Conservation (phyloP, 2,329 filamentous ascomycete genomes). For the Alternaria burnsii region DNA sequence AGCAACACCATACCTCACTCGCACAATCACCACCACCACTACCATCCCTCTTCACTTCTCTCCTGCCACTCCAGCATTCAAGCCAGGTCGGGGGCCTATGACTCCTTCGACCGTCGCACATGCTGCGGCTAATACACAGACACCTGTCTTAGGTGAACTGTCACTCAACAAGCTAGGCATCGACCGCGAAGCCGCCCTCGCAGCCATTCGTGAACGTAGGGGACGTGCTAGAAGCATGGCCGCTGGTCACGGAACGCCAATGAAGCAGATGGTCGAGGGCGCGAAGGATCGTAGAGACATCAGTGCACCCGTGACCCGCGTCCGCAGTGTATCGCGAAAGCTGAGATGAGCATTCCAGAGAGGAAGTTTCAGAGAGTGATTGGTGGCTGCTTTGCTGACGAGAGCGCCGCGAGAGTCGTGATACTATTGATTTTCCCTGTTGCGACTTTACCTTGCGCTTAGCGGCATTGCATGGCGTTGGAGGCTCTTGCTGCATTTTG, state of each 20-base stretch:
- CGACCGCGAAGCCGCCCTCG: conserved; percentile 75
- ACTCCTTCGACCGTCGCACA: conserved; percentile 50
- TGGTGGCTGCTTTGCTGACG: conserved; percentile 12
- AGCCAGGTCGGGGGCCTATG: conserved; percentile 35
- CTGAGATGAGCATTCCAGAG: conserved; percentile 19
- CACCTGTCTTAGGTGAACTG: conserved; percentile 45
- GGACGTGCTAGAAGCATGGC: conserved; percentile 75
- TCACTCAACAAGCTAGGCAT: conserved; percentile 49
- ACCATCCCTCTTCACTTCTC: conserved; percentile 59
- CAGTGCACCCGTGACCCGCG: conserved; percentile 53
- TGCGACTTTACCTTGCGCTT: conserved; percentile 27
- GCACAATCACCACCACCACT: conserved; percentile 58
- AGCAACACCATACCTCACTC: conserved; percentile 47
- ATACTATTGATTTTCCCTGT: conserved; percentile 17
- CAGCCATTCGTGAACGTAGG: conserved; percentile 76
- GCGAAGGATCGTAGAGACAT: conserved; percentile 57
- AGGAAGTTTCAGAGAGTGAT: background rate
- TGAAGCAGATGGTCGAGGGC: conserved; percentile 66
- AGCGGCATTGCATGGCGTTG: conserved; percentile 49
- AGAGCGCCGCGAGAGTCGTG: conserved; percentile 17
- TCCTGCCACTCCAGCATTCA: conserved; percentile 47
- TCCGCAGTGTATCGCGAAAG: conserved; percentile 38
- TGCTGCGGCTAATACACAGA: conserved; percentile 38
- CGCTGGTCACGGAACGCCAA: conserved; percentile 68
- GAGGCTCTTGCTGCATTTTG: conserved; percentile 13